Conservation (phyloP, 768 basidiomycete species). For the Neoboletus subvelutipes region DNA sequence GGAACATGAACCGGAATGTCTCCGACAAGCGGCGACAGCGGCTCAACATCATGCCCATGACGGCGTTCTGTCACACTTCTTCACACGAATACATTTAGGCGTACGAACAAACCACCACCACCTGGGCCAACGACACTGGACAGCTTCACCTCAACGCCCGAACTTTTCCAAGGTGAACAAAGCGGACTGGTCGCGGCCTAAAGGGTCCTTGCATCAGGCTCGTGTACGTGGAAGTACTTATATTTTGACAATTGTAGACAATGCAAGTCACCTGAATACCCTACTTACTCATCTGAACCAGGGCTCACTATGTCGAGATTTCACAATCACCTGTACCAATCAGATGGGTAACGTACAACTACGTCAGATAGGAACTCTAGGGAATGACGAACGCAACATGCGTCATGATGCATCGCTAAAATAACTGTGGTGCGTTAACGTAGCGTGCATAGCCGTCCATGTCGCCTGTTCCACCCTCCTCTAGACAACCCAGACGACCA, state of each 20-base stretch:
- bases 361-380: neutral
- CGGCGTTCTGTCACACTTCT: neutral
- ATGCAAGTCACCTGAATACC: neutral
- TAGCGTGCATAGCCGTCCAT: no score
- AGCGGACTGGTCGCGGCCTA: neutral
- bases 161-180: neutral
- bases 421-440: no score
- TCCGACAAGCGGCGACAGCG: neutral
- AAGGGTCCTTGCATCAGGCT: neutral
- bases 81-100: neutral
- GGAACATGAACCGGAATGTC: neutral
- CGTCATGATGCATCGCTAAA: no score
- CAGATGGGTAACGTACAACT: neutral
- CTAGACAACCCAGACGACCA: no score
- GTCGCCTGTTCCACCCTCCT: no score
- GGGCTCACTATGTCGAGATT: neutral
- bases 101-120: no score
- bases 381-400: no score
- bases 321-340: neutral
- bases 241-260: neutral
- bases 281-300: neutral
- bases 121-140: neutral
- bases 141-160: neutral
- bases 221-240: neutral
- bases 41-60: neutral